A percentile compares a stretch with the other conserved stretches of the same genome.
These are phyloP conservation scores for Xylariaceae sp. DNA, from an alignment of 2,329 filamentous ascomycete species.

Conservation along the genomic window DNA sequence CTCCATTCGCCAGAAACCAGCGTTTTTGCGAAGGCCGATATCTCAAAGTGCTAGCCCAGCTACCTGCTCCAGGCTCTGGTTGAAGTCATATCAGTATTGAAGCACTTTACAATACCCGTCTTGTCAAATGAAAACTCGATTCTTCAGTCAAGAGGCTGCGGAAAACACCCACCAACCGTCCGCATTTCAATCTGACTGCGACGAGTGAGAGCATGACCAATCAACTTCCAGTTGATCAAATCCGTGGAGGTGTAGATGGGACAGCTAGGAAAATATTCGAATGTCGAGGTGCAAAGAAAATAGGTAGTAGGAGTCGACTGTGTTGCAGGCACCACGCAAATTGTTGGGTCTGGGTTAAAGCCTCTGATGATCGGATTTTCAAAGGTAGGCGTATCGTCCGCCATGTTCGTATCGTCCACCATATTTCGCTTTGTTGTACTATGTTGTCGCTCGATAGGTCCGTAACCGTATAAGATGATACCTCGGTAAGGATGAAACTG, in stretches of 20 bases:
- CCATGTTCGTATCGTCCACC: constrained; percentile 2
- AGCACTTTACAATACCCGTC: too few species aligned
- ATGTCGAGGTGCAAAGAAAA: constrained; percentile 58
- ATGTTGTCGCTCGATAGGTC: too few species aligned
- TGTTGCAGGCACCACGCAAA: constrained; percentile 33
- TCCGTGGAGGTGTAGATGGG: constrained; percentile 56
- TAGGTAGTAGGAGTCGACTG: constrained; percentile 35
- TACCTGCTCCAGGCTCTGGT: constrained; percentile 45
- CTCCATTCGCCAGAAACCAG: constrained; percentile 44
- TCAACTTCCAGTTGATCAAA: constrained; percentile 49
- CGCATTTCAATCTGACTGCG: constrained; percentile 49
- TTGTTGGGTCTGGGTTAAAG: constrained; percentile 60
- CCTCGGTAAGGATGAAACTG: too few species aligned
- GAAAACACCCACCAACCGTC: constrained; percentile 29
- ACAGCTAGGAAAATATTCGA: constrained; percentile 59
- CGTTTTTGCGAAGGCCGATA: constrained; percentile 36
- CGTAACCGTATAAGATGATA: too few species aligned
- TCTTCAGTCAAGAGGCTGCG: not conserved
- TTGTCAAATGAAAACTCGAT: not conserved
- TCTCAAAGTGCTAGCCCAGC: constrained; percentile 46
- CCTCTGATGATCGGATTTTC: constrained; percentile 54
- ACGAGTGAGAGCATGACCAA: constrained; percentile 48
- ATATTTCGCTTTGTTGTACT: too few species aligned
- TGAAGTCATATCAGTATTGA: not conserved
- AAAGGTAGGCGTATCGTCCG: constrained; percentile 22